Evolutionary conservation across 495 filamentous ascomycete genomes (phyloP).

Genomic region (Penicillium macrosclerotiorum): DNA sequence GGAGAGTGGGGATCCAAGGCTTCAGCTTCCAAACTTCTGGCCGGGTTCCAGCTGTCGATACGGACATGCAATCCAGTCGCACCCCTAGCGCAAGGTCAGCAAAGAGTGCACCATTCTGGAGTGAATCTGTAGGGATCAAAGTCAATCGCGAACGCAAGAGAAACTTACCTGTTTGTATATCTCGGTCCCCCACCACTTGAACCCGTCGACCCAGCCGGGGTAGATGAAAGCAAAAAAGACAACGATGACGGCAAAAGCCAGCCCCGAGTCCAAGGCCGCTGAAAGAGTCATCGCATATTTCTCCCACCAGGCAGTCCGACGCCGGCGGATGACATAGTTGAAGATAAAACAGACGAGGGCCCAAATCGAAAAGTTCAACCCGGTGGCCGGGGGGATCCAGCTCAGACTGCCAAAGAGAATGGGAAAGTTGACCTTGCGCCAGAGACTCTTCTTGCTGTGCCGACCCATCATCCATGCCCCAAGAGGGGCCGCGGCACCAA

Average conservation of each 20-base stretch:
- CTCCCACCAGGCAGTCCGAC: constrained; percentile 73
- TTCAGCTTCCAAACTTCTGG: constrained; percentile 28
- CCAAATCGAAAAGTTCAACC: constrained; percentile 32
- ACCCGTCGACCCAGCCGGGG: constrained; percentile 24
- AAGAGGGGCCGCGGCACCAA: constrained; percentile 69
- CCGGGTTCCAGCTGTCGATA: constrained; percentile 24
- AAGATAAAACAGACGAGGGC: constrained; percentile 74
- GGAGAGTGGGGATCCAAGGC: no score
- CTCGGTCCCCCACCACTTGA: constrained; percentile 32
- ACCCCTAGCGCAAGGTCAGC: constrained; percentile 13
- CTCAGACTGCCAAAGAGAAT: constrained; percentile 43
- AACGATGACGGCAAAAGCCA: constrained; percentile 75
- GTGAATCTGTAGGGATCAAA: no score
- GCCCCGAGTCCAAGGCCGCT: constrained; percentile 76
- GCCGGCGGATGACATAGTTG: constrained; percentile 67
- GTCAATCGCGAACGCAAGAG: no score
- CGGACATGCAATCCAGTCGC: constrained; percentile 30
- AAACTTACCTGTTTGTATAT: constrained; percentile 27
- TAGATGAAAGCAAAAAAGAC: constrained; percentile 67
- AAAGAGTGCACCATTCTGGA: no score
- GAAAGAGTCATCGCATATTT: constrained; percentile 88
- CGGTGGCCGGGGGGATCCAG: constrained; percentile 76
- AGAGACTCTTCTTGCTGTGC: constrained; percentile 45
- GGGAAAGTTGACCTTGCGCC: constrained; percentile 43
- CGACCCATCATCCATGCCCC: constrained; percentile 61